Base-by-base conservation (phyloP, 495 filamentous ascomycete genomes). In the Halenospora varia region DNA sequence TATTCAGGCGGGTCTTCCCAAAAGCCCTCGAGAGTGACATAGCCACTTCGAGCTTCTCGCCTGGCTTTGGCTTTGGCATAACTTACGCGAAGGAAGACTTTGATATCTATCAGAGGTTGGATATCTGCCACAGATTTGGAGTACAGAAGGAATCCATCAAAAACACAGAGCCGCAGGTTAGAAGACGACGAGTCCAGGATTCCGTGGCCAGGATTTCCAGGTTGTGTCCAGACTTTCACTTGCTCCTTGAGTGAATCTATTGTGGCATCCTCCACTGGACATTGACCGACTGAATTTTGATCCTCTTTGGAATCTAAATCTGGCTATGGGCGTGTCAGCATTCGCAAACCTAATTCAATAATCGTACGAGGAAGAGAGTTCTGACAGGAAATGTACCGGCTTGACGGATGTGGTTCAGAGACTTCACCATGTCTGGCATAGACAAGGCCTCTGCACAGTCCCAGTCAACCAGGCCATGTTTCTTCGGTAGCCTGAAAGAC, bases 1-100 rank as follows among this genome's bases (percentile, higher is more conserved):
- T 97, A 98, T 0, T 89, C 92, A 1, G 88, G 88, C 1, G 94
- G 94, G 69, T 98, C 94, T 18, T 82, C 78, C 94, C 93, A 98
- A 74, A 96, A 97, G 15, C 92, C 92, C 68, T 86, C 88, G 51
- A 88, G 75, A 20, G 91, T 97, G 20, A 92, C 90, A 75, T 97
- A 98, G 29, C 89, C 91, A 62, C 75, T 83, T 65, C 94, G 74
- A 2, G 81, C 80, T 66, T 89, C 88, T 29, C 94, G 70, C 9
- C 94, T 74, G 23, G 63, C 63, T 62, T 88, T 88, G 0, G 87
- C 88, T 22, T 74, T 73, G 1, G 65, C 67, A 47, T 82, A 83
- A 20, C 77, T 72, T 0, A 86, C 86, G 0, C 83, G 80, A 9
- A 97, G 71, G 59, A 98, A 89, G 10, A 97, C 71, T 58, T 81